These are phyloP conservation scores for Curvularia sp. DNA, from an alignment of 2,329 filamentous ascomycete species.

Conservation along the genomic window DNA sequence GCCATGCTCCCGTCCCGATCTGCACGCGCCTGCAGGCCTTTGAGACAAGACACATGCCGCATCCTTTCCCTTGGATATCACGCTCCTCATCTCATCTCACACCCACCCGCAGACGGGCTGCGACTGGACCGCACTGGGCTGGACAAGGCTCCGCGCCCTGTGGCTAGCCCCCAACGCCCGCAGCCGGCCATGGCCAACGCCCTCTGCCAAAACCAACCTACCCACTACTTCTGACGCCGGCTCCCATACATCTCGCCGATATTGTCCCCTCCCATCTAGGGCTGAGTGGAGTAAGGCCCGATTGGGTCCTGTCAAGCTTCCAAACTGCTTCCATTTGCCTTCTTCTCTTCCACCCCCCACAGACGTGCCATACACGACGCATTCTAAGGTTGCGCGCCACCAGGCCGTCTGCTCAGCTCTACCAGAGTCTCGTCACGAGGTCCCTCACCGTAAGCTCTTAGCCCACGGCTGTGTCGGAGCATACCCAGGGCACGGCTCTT, in stretches of 20 bases:
- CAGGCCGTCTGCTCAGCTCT: constrained; percentile 1
- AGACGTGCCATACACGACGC: background rate
- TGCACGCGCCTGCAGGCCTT: constrained; percentile 23
- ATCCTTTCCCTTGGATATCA: background rate
- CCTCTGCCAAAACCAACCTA: constrained; percentile 1
- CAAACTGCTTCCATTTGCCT: constrained; percentile 18
- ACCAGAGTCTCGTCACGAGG: background rate
- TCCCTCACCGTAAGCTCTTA: background rate
- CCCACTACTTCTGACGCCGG: background rate
- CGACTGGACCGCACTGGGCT: background rate
- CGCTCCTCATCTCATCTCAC: background rate
- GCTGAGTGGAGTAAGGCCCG: constrained; percentile 8
- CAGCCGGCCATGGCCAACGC: too few relatives aligned
- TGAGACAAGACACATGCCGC: constrained; percentile 35
- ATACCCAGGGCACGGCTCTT: background rate
- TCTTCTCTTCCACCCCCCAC: constrained; percentile 4
- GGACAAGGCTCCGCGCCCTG: background rate
- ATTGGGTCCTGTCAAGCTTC: constrained; percentile 12
- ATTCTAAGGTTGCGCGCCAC: background rate
- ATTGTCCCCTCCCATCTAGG: constrained; percentile 4
- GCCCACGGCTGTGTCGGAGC: background rate
- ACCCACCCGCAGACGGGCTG: too few relatives aligned
- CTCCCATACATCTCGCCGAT: constrained; percentile 10
- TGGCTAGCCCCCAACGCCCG: background rate
- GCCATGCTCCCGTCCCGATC: constrained; percentile 39